Evolutionary conservation across 176 grass and related monocot genomes (phyloP).

Genomic region (Triticum timopheevii): DNA sequence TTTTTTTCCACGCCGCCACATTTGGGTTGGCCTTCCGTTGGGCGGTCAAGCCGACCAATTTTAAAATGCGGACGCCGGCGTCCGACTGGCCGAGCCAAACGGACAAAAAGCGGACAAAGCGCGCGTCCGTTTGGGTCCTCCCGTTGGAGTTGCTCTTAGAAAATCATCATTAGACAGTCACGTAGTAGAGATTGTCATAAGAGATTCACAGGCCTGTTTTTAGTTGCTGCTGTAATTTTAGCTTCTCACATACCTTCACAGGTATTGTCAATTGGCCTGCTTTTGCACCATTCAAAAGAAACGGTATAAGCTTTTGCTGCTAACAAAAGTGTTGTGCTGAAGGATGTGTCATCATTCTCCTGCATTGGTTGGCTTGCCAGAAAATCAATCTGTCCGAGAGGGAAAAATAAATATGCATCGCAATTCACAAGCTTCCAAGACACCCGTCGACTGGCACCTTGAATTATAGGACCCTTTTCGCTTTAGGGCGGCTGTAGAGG

Average conservation of each 20-base stretch:
- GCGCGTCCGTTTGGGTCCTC: no score
- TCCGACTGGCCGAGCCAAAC: no score
- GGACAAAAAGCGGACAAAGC: no score
- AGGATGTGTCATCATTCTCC: background rate
- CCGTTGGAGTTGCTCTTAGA: no score
- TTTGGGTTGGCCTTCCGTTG: no score
- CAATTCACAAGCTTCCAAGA: background rate
- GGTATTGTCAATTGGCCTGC: background rate
- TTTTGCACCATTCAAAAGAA: background rate
- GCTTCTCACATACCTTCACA: background rate
- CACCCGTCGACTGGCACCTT: background rate
- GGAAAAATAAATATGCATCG: background rate
- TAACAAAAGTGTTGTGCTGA: background rate
- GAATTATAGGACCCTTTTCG: background rate
- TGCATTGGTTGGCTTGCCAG: background rate
- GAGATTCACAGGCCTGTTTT: background rate
- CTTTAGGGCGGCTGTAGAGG: background rate
- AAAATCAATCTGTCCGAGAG: background rate
- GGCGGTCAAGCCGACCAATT: no score
- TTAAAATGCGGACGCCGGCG: no score
- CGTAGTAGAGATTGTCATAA: no score
- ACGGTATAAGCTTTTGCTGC: background rate
- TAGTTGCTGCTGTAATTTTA: background rate
- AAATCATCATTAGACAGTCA: background rate
- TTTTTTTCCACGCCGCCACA: no score